These are phyloP conservation scores for Limnanthes douglasii DNA, from an alignment of 345 rosid species.

Conservation along the genomic window DNA sequence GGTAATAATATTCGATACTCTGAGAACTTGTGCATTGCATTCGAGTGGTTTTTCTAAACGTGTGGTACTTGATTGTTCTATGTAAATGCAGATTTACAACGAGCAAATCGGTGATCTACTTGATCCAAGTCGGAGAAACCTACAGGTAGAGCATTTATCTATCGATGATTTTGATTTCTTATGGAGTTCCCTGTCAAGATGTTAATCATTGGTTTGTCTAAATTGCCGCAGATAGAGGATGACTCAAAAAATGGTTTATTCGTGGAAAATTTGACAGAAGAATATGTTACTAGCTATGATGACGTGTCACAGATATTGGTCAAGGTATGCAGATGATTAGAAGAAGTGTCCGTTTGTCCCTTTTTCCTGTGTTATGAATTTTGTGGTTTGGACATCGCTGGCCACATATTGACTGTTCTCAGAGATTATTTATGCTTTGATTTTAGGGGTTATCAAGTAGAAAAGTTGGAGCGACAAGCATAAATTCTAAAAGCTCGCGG, in stretches of 20 bases:
- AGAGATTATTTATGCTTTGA: constrained; percentile 5
- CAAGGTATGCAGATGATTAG: constrained; percentile 37
- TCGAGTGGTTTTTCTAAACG: not conserved
- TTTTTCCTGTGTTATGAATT: no score
- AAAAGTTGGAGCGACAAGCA: constrained; percentile 92
- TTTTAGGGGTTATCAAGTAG: constrained; percentile 80
- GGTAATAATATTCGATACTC: constrained; percentile 21
- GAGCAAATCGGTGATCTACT: constrained; percentile 87
- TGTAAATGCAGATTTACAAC: constrained; percentile 64
- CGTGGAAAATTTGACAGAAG: constrained; percentile 81
- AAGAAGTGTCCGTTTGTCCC: no score
- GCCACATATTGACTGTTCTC: constrained; percentile 6
- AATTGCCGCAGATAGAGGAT: constrained; percentile 52
- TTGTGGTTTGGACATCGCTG: not conserved
- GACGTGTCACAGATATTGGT: constrained; percentile 72
- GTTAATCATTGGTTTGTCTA: constrained; percentile 1
- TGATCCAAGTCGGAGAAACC: constrained; percentile 86
- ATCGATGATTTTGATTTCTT: constrained; percentile 2
- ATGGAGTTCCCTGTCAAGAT: not conserved
- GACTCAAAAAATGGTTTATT: constrained; percentile 63
- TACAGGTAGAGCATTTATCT: constrained; percentile 33
- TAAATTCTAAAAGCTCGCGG: constrained; percentile 91
- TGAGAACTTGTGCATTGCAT: not conserved
- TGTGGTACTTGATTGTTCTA: no score
- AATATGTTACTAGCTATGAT: constrained; percentile 71